Conservation (phyloP, 768 basidiomycete genomes). For the Cyclocybe aegerita region DNA sequence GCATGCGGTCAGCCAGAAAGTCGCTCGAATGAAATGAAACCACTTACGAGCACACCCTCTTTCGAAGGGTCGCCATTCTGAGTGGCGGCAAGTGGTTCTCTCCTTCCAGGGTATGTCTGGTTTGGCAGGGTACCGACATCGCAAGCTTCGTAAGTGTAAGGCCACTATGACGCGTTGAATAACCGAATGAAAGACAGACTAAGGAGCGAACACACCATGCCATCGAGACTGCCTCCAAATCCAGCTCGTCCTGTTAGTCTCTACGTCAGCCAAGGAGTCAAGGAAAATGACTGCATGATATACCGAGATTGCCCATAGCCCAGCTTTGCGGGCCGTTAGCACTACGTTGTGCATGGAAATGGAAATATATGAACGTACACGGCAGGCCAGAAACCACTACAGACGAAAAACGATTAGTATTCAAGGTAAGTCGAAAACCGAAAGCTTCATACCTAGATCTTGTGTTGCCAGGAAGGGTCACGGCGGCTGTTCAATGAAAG, state of each 20-base stretch:
- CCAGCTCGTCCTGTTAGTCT: conserved; percentile 60
- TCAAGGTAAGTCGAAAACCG: not conserved
- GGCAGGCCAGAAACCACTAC: conserved; percentile 40
- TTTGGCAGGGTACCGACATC: conserved; percentile 81
- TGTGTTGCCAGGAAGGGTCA: conserved; percentile 32
- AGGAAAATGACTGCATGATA: not conserved
- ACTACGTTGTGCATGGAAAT: not conserved
- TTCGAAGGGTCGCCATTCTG: conserved; percentile 40
- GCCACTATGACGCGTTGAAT: conserved; percentile 42
- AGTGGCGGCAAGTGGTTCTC: conserved; percentile 46
- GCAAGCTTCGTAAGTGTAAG: conserved; percentile 70
- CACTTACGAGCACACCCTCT: conserved; percentile 33
- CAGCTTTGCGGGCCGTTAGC: conserved; percentile 21
- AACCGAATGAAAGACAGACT: not conserved
- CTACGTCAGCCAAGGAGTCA: conserved; percentile 6
- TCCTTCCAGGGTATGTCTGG: conserved; percentile 64
- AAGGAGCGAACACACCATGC: conserved; percentile 46
- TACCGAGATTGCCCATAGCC: conserved; percentile 53
- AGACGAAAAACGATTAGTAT: not conserved
- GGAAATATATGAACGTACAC: conserved; percentile 24
- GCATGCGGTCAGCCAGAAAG: not conserved
- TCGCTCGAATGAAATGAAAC: not conserved
- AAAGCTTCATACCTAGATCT: conserved; percentile 22
- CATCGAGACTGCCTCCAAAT: conserved; percentile 68
- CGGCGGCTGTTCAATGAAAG: conserved; percentile 19